Base-by-base conservation (phyloP, 805 yeast genomes). In the Pichia cephalocereana region DNA sequence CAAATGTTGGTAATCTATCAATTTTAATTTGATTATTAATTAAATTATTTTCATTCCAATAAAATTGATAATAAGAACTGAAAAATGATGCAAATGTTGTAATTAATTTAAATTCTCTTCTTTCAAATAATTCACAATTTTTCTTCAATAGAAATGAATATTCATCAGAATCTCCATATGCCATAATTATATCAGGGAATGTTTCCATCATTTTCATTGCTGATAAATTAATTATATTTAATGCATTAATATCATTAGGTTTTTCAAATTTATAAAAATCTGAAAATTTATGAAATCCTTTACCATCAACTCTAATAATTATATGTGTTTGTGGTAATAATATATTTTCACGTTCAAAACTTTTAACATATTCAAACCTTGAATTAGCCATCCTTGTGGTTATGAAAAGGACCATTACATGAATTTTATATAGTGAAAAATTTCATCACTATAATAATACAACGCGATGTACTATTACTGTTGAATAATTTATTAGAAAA, bases 131-230 rank as follows among this genome's bases (percentile, higher is more conserved):
- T 2, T 67, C 67, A n/a, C 93, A 80, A 32, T 70, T 70, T 41
- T 74, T 76, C 34, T 80, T 69, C 46, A 93, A 66, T 6, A 91
- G 75, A 63, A 91, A 91, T 14, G 91, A 83, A 62, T 85, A 93
- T 67, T 93, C 99, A 64, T 93, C 99, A 38, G 95, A 83, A 58
- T 93, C 98, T 0, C 99, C 99, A 61, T 84, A 93, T 0, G 96
- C 96, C 62, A 90, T 54, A 10, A 82, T 58, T 0, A 87, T 74
- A 53, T 93, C 98, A 9, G 84, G 77, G 39, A 87, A 77, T 38
- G 75, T 71, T 32, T 72, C 64, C 70, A 86, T 75, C 11, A 89
- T 74, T 43, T 76, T 74, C 51, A 62, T 56, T 0, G 98, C 98
- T 4, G 96, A 80, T 3, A 73, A 69, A 66, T 89, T 93, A 89